Evolutionary conservation across 1,284 basidiomycete species (phyloP).

Genomic region (Rhodotorula glutinis): DNA sequence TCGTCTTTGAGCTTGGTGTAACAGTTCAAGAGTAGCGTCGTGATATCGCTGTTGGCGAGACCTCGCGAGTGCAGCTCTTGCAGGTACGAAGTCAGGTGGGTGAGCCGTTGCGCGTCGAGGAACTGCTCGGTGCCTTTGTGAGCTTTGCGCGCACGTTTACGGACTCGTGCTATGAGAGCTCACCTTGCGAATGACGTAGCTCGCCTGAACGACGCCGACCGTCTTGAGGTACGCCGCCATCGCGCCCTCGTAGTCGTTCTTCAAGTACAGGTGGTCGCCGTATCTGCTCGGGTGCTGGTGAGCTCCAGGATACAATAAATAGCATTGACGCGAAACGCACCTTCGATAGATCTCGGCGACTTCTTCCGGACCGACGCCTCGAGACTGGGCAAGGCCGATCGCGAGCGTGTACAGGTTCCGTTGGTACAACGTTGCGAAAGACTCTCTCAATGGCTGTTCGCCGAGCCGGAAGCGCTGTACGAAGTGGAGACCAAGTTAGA

Average conservation of each 20-base stretch:
- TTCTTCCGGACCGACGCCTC: conserved; percentile 52
- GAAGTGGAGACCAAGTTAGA: too few relatives aligned
- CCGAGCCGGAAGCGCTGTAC: conserved; percentile 60
- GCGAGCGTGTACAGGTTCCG: conserved; percentile 57
- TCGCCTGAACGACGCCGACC: conserved; percentile 82
- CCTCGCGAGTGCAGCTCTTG: conserved; percentile 88
- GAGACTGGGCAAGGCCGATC: conserved; percentile 63
- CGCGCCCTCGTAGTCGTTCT: conserved; percentile 87
- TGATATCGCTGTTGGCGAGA: conserved; percentile 93
- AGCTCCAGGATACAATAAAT: too few relatives aligned
- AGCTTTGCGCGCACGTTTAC: conserved; percentile 12
- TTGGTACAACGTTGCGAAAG: conserved; percentile 27
- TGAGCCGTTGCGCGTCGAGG: conserved; percentile 91
- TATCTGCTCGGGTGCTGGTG: conserved; percentile 54
- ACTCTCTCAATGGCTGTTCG: conserved; percentile 29
- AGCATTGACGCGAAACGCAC: too few relatives aligned
- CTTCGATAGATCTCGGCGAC: conserved; percentile 78
- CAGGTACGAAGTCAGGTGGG: conserved; percentile 89
- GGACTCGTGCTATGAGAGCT: too few relatives aligned
- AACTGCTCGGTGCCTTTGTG: conserved; percentile 59
- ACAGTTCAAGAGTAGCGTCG: conserved; percentile 89
- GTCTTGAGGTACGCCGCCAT: conserved; percentile 91
- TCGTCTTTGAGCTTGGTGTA: conserved; percentile 97
- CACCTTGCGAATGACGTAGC: conserved; percentile 94
- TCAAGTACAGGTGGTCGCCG: conserved; percentile 86